phyloP scores from a whole-genome alignment of 768 basidiomycete species.

The Boletales sp. region DNA sequence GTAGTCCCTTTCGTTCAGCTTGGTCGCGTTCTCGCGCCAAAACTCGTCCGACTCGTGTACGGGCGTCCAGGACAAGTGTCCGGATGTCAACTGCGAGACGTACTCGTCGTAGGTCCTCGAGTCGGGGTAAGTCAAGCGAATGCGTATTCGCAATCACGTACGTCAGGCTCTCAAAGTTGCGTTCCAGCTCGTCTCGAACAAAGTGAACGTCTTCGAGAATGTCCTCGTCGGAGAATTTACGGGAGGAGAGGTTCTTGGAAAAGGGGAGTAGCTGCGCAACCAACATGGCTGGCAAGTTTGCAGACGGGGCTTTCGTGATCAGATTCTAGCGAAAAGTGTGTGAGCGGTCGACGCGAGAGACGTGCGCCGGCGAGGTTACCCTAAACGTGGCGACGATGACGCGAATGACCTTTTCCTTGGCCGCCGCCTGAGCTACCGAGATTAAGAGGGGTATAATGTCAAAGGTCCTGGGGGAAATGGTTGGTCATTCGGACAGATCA shows the following conservation, averaged over 20 bases:
- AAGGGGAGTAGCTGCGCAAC: slow-evolving; percentile 85
- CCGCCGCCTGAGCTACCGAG: slow-evolving; percentile 80
- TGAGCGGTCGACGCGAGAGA: slow-evolving; percentile 3
- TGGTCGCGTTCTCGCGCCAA: slow-evolving; percentile 93
- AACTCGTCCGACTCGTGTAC: slow-evolving; percentile 96
- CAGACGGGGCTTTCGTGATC: slow-evolving; percentile 78
- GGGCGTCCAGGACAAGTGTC: slow-evolving; percentile 93
- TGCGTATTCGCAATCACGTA: slow-evolving; percentile 35
- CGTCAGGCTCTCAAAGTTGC: slow-evolving; percentile 88
- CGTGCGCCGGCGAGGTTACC: slow-evolving; percentile 34
- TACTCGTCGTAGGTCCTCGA: slow-evolving; percentile 95
- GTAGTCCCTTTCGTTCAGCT: slow-evolving; percentile 80
- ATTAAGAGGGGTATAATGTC: slow-evolving; percentile 85
- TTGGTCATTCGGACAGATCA: background rate
- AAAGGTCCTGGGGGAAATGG: slow-evolving; percentile 59
- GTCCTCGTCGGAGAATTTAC: slow-evolving; percentile 96
- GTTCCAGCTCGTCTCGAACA: slow-evolving; percentile 80
- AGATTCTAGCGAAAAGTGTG: slow-evolving; percentile 58
- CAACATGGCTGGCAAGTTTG: slow-evolving; percentile 92
- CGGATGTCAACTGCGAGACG: slow-evolving; percentile 81
- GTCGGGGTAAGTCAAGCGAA: background rate
- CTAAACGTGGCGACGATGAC: slow-evolving; percentile 90
- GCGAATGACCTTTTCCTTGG: slow-evolving; percentile 96
- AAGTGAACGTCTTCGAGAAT: slow-evolving; percentile 89
- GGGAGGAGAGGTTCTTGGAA: slow-evolving; percentile 71